Evolutionary conservation across 1,284 basidiomycete genomes (phyloP), one percentile per base, ranked within the genome.

Genomic region (Golubevia pallescens): DNA sequence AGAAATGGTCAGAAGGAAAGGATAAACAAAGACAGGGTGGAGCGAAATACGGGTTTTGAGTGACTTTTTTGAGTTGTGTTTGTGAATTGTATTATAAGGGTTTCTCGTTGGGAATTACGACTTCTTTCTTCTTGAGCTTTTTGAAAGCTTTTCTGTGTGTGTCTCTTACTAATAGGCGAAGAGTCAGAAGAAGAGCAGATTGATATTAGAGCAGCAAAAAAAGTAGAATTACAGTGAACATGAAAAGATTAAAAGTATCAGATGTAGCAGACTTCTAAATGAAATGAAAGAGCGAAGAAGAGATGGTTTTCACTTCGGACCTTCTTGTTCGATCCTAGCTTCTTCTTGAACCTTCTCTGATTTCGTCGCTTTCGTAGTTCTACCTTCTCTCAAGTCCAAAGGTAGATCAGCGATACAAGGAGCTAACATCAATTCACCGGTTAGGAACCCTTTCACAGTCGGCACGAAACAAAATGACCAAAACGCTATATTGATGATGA

Each of bases 391-490:
- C 28, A 67, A 58, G 21, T 69, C 57, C 8, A 80, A 66, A 23
- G 78, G 77, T 24, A 80, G 57, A 58, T 75, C 71, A 7, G 78
- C 78, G 7, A 80, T 58, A 64, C 78, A 80, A 28, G 78, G 78
- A 14, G 78, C 78, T 56, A 72, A 65, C 23, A 80, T 68, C 48
- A 80, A 63, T 20, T 67, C 62, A 1, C 77, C 78, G 54, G 60
- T 66, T 62, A 70, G 69, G 53, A 74, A 76, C 2, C 78, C 78
- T 19, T 32, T 60, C 14, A 61, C 62, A 24, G 78, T 80, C n/a
- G 78, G 78, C 13, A 75, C 68, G 14, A 73, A 73, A 7, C 77
- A 73, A 10, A 63, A 63, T 59, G 69, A 21, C 76, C 76, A 80
- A 32, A 80, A 51, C 52, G 34, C 23, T 6, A 76, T 24, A 58